Evolutionary conservation across 2,329 filamentous ascomycete species (phyloP).

Genomic region (Thielaviopsis punctulata): DNA sequence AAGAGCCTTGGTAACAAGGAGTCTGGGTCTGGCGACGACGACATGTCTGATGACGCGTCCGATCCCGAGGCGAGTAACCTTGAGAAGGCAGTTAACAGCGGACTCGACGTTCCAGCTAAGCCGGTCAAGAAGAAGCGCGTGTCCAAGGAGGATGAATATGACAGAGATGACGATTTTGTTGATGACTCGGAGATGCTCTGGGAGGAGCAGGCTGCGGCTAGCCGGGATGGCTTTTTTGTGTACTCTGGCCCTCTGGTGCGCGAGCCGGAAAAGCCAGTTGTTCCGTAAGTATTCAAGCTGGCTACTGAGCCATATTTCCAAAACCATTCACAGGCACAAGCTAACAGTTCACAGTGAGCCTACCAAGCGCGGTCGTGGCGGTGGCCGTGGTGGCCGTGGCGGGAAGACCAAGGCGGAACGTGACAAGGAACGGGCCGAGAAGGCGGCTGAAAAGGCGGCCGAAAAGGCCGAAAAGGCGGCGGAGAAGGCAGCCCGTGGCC

Average conservation of each 20-base stretch:
- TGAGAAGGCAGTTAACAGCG: slow-evolving; percentile 42
- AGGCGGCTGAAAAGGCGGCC: slow-evolving; percentile 11
- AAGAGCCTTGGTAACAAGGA: slow-evolving; percentile 37
- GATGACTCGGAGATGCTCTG: slow-evolving; percentile 90
- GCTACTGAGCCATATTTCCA: not conserved
- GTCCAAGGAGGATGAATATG: slow-evolving; percentile 68
- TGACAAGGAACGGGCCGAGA: slow-evolving; percentile 10
- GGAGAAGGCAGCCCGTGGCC: slow-evolving; percentile 7
- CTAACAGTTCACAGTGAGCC: slow-evolving; percentile 39
- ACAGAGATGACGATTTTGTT: slow-evolving; percentile 68
- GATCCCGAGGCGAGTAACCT: slow-evolving; percentile 67
- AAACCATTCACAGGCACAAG: slow-evolving; percentile 8
- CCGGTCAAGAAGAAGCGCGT: slow-evolving; percentile 62
- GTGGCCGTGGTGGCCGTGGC: slow-evolving; percentile 9
- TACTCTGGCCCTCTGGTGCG: slow-evolving; percentile 84
- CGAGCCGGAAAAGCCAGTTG: slow-evolving; percentile 59
- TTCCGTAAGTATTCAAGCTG: slow-evolving; percentile 31
- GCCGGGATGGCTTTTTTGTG: slow-evolving; percentile 93
- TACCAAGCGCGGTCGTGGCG: slow-evolving; percentile 48
- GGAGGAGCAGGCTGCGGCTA: slow-evolving; percentile 89
- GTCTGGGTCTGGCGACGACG: slow-evolving; percentile 31
- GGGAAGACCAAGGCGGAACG: slow-evolving; percentile 12
- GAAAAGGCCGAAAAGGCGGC: slow-evolving; percentile 11
- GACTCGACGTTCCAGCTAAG: slow-evolving; percentile 31
- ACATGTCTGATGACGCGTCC: slow-evolving; percentile 67